Conservation (phyloP, 495 filamentous ascomycete genomes). For the Aspergillus funiculosus region DNA sequence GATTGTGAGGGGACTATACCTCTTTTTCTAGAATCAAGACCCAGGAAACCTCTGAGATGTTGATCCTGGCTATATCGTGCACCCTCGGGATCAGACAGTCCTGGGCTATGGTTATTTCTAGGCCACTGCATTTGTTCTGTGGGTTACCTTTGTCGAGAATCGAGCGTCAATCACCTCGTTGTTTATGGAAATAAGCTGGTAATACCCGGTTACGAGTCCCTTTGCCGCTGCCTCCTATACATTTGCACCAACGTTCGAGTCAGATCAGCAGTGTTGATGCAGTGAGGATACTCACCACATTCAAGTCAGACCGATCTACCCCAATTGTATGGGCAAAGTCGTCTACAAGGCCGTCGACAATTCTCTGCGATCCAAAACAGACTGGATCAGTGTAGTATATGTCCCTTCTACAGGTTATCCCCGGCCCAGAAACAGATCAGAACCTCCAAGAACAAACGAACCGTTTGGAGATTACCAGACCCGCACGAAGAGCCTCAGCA, state of each 20-base stretch:
- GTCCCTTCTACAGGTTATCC: slow-evolving; percentile 56
- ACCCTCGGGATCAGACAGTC: slow-evolving; percentile 62
- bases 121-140: too few relatives aligned
- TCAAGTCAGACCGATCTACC: slow-evolving; percentile 33
- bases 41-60: slow-evolving; percentile 56
- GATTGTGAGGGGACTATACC: slow-evolving; percentile 33
- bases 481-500: slow-evolving; percentile 58
- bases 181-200: slow-evolving; percentile 33
- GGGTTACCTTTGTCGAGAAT: slow-evolving; percentile 12
- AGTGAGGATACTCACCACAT: slow-evolving; percentile 38
- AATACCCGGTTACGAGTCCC: slow-evolving; percentile 57
- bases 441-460: slow-evolving; percentile 25
- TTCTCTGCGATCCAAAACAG: slow-evolving; percentile 68
- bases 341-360: slow-evolving; percentile 75
- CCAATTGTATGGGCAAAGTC: slow-evolving; percentile 70
- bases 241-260: slow-evolving; percentile 26
- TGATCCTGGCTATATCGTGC: slow-evolving; percentile 46
- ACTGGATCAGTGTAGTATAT: slow-evolving; percentile 85
- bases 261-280: background rate
- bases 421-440: too few relatives aligned
- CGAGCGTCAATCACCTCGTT: slow-evolving; percentile 21
- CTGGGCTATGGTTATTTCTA: slow-evolving; percentile 30
- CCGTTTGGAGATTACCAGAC: slow-evolving; percentile 72
- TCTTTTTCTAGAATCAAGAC: slow-evolving; percentile 91
- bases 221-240: slow-evolving; percentile 58